Percentiles rank a stretch among this genome's conserved stretches.
These are phyloP conservation scores for Lanmaoa pseudosensibilis DNA, from an alignment of 768 basidiomycete species.

Conservation along the genomic window DNA sequence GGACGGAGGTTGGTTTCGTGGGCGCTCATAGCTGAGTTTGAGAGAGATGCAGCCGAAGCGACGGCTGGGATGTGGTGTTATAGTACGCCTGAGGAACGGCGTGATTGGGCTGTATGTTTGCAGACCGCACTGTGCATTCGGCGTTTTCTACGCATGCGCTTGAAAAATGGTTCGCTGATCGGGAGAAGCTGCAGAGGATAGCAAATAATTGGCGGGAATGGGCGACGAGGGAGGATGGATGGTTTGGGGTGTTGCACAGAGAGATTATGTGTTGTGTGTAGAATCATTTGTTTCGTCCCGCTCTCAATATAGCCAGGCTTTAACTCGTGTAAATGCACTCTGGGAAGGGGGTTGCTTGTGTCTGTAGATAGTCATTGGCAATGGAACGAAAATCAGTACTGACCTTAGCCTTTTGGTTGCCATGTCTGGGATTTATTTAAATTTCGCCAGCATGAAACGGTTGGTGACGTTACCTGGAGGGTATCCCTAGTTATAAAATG, in stretches of 20 bases:
- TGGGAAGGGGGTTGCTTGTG: not conserved
- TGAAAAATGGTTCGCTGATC: constrained; percentile 23
- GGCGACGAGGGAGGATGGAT: constrained; percentile 34
- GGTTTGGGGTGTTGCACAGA: constrained; percentile 35
- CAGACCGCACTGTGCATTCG: constrained; percentile 37
- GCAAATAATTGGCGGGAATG: constrained; percentile 30
- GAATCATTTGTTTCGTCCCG: constrained; percentile 17
- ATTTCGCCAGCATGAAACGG: too few species aligned
- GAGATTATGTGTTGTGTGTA: constrained; percentile 33
- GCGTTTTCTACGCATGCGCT: constrained; percentile 34
- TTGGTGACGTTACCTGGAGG: too few species aligned
- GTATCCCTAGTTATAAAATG: too few species aligned
- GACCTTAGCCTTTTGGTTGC: not conserved
- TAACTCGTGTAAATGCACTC: not conserved
- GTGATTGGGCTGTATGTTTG: constrained; percentile 42
- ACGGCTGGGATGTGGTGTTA: constrained; percentile 39
- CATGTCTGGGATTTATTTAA: not conserved
- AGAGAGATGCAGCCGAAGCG: constrained; percentile 25
- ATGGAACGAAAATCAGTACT: not conserved
- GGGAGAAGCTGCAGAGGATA: constrained; percentile 25
- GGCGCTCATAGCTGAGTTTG: constrained; percentile 40
- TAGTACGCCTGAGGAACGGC: constrained; percentile 36
- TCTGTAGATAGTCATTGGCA: not conserved
- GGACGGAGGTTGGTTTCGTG: constrained; percentile 40
- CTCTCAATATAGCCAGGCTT: too few species aligned